Base-by-base conservation (phyloP, 2,329 filamentous ascomycete genomes). In the Trichoderma gracile region DNA sequence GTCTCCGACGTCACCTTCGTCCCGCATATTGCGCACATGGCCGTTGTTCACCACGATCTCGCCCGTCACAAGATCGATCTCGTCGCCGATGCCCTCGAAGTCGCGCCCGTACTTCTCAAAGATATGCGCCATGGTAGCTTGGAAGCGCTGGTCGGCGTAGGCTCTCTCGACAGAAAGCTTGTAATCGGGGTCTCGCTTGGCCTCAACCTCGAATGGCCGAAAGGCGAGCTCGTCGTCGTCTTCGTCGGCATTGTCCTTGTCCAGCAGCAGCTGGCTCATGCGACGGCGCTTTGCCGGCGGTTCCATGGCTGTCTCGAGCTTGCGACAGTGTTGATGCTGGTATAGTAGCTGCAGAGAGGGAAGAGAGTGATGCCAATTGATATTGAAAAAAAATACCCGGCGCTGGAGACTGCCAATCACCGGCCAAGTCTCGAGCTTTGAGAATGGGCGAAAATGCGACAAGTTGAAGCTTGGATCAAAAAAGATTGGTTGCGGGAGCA, bases 41-140 rank as follows among this genome's bases (percentile, higher is more conserved):
- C 95, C 94, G 80, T 97, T 95, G 76, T 98, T 85, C 63, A 97
- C 88, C n/a, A 96, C 83, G 53, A 98, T 87, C 65, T 91, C 82
- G 61, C 92, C 93, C 0, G 91, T 94, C 56, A 82, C 81, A 64
- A 97, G 81, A 75, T 98, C 92, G 71, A 98, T 93, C 78, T 97
- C 93, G 75, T 98, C 94, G 61, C 89, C 93, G 57, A 94, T 83
- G 5, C 88, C 90, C 2, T 87, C 87, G 72, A 97, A 97, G 74
- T 97, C 90, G 68, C 83, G 88, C 60, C 84, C 88, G 74, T 96
- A 97, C 75, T 96, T 97, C 66, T 89, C 86, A 73, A 97, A 97
- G 63, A 98, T 96, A 63, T 86, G 81, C 73, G 97, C 93, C 74
- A 96, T 95, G 5, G 87, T 87, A n/a, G 87, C 88, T 74, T 95